Base-by-base conservation (phyloP, 2,329 filamentous ascomycete species). In the Colletotrichum lupini region DNA sequence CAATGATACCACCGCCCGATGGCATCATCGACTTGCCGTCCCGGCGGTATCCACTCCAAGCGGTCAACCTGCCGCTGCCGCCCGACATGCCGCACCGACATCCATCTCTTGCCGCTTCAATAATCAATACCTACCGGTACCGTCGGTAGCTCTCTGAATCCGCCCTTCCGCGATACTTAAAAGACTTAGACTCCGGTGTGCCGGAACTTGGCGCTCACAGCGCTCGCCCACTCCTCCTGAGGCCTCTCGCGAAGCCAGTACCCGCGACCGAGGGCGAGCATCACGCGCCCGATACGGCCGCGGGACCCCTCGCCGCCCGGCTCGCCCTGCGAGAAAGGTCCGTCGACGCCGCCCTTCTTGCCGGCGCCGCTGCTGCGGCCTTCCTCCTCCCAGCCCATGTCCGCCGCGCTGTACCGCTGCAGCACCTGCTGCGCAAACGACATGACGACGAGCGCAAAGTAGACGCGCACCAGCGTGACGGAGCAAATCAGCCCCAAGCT, bases 361-460 rank as follows among this genome's bases (percentile, higher is more conserved):
- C 19, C 19, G 42, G 37, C 16, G 37, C 19, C 37, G 37, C 19
- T 49, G 19, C 42, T 49, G 59, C 65, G 62, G 37, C 68, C 68
- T 35, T 56, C 69, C 35, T 68, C 75, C 57, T 75, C 76, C 65
- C 72, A 73, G 24, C 68, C 71, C 61, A 46, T 62, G 46, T 64
- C 75, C 14, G 73, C 74, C 8, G 42, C 32, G 32, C 11, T 49
- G 67, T 75, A 65, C 11, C 76, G 74, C 76, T 92, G 91, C 62
- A 98, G 84, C 16, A 94, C 92, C 79, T 92, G 90, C 75, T 94
- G 90, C 4, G 95, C 94, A 81, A 94, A 97, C 7, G 94, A 91
- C 83, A 97, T 91, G 81, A 97, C 91, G 67, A 98, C 89, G 49
- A 98, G 85, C 76, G 93, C 91, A 78, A 97, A 95, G 85, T 98